These are phyloP conservation scores for Auricularia sp. DNA, from an alignment of 768 basidiomycete genomes.

Conservation along the genomic window DNA sequence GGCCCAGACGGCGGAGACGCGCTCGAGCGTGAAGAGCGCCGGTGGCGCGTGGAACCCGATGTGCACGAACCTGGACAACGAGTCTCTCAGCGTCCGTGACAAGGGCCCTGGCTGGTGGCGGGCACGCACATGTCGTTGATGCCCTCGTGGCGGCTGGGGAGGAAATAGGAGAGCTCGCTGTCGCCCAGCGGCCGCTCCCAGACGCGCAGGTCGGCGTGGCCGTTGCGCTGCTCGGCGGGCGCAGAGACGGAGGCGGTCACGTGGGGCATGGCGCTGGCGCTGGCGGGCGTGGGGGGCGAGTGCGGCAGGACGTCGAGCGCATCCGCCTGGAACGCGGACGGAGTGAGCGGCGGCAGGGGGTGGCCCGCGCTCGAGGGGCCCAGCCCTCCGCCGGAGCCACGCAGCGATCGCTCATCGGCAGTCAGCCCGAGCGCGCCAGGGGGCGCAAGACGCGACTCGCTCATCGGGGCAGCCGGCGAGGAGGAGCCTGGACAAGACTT, in stretches of 20 bases:
- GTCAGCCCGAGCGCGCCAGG: background rate
- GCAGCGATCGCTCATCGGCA: background rate
- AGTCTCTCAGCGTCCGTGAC: too few species aligned
- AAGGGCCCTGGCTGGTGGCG: background rate
- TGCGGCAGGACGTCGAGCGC: background rate
- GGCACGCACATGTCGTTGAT: constrained; percentile 78
- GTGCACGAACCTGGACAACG: constrained; percentile 59
- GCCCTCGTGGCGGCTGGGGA: constrained; percentile 63
- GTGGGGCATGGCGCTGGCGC: background rate
- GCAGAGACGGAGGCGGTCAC: background rate
- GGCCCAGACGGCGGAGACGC: constrained; percentile 60
- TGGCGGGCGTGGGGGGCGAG: background rate
- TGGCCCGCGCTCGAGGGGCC: background rate
- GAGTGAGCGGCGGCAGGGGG: background rate
- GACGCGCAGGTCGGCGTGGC: background rate
- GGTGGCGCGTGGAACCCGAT: constrained; percentile 50
- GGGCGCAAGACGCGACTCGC: background rate
- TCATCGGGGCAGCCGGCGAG: background rate
- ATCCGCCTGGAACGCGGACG: background rate
- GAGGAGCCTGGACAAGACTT: background rate
- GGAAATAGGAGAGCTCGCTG: constrained; percentile 69
- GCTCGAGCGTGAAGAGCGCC: constrained; percentile 30
- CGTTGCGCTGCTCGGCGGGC: background rate
- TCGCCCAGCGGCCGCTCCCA: constrained; percentile 56
- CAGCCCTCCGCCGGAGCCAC: background rate